Conservation (phyloP, 345 rosid genomes). For the Eucalyptus sp. region DNA sequence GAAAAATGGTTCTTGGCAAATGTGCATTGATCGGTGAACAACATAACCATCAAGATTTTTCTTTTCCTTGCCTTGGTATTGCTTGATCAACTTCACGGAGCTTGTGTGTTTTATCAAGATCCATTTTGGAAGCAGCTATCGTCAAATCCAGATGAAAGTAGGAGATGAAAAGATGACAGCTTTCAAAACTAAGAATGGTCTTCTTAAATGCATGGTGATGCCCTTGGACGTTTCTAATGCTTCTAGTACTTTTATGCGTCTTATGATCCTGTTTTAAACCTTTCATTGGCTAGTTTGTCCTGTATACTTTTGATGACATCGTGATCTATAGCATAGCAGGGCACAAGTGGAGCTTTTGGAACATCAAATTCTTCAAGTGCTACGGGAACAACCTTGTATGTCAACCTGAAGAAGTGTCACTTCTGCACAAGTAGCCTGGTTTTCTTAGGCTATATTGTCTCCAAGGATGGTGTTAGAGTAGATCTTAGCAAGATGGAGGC, state of each 20-base stretch:
- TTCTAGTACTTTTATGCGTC: not conserved
- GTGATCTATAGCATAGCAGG: not conserved
- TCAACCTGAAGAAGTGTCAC: not conserved
- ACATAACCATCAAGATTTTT: not conserved
- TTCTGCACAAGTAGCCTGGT: too few relatives aligned
- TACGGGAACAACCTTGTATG: not conserved
- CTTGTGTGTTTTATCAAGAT: too few relatives aligned
- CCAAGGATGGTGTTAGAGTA: too few relatives aligned
- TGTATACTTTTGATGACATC: not conserved
- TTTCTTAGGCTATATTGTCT: too few relatives aligned
- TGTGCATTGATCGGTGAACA: not conserved
- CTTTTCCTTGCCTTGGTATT: too few relatives aligned
- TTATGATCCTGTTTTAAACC: not conserved
- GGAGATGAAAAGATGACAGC: too few relatives aligned
- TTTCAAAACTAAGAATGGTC: too few relatives aligned
- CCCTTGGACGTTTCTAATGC: not conserved
- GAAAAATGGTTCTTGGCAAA: not conserved
- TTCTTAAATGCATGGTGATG: not conserved
- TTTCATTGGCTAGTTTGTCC: not conserved
- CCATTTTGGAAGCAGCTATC: too few relatives aligned
- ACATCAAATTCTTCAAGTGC: not conserved
- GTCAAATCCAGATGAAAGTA: too few relatives aligned
- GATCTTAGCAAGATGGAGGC: too few relatives aligned
- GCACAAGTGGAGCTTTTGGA: not conserved
- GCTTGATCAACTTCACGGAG: too few relatives aligned